phyloP scores from a whole-genome alignment of 2,329 filamentous ascomycete species.

The Magnaporthales sp. region DNA sequence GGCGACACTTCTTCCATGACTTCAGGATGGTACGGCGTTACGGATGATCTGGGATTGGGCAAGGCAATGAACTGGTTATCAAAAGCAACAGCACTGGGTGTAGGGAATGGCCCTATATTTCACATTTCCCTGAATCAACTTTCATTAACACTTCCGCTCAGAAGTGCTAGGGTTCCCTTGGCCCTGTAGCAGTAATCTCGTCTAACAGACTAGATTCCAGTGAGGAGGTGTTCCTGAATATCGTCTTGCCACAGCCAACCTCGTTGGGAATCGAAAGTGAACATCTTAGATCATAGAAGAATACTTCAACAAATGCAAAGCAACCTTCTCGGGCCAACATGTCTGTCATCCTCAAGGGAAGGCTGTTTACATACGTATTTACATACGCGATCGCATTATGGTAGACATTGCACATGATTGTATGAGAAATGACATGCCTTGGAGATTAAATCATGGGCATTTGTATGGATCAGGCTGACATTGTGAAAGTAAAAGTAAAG shows the following conservation, averaged over 20 bases:
- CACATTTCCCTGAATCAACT: background rate
- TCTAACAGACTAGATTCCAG: background rate
- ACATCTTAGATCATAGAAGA: background rate
- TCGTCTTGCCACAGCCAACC: background rate
- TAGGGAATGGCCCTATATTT: background rate
- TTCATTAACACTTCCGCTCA: background rate
- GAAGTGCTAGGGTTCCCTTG: background rate
- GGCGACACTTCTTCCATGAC: background rate
- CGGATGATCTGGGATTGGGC: background rate
- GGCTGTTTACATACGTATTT: background rate
- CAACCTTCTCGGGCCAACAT: background rate
- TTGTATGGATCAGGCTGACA: background rate
- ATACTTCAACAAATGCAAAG: background rate
- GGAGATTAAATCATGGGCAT: background rate
- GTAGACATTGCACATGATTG: background rate
- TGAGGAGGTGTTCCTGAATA: background rate
- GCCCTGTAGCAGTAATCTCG: background rate
- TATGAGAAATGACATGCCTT: background rate
- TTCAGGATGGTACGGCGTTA: background rate
- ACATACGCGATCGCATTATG: no score
- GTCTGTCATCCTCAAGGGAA: background rate
- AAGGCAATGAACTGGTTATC: constrained; percentile 1
- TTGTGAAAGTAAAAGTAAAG: background rate
- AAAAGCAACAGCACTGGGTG: background rate
- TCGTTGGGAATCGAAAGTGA: background rate